Base-by-base conservation (phyloP, 495 filamentous ascomycete species). In the Chaetomium fimeti region DNA sequence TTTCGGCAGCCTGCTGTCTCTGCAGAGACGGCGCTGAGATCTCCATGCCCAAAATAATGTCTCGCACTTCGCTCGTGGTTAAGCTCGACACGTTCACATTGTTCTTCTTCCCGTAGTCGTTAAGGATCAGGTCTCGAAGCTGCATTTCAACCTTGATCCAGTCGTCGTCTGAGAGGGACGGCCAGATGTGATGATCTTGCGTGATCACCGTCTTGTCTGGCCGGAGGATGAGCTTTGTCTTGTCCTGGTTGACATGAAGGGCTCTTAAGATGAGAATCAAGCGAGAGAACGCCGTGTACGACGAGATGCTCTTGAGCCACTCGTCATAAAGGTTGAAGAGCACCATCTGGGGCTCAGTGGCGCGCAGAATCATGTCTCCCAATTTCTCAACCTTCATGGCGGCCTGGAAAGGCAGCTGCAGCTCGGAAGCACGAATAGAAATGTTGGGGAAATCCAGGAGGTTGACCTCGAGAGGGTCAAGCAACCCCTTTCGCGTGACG, bases 311-410 rank as follows among this genome's bases (percentile, higher is more conserved):
- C 86, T 98, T 98, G 66, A 97, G 79, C 95, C 95, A 99, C 74
- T 99, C 95, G 71, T 99, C 95, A 70, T 97, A 99, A 29, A 99
- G 84, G 74, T 99, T 99, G 85, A 97, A 97, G 6, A 99, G 85
- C 60, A 99, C 95, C 95, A 99, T 99, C 79, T 98, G 94, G 24
- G 95, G 95, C 71, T 98, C 95, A 0, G 95, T 98, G 15, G 95
- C 95, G 58, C 92, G 89, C 47, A 99, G 82, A 71, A 99, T 99
- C 95, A 99, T 97, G 74, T 99, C 95, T 62, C 93, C 95, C 32
- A 99, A 83, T 75, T 97, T 98, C 78, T 99, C 95, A 45, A 99
- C 93, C 82, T 98, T 99, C 95, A 99, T 99, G 4, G 95, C 95
- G 52, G 95, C 95, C 75, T 99, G 95, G 89, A 99, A 99, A 6